Base-by-base conservation (phyloP, 345 rosid genomes). In the Xanthoceras sorbifolium region DNA sequence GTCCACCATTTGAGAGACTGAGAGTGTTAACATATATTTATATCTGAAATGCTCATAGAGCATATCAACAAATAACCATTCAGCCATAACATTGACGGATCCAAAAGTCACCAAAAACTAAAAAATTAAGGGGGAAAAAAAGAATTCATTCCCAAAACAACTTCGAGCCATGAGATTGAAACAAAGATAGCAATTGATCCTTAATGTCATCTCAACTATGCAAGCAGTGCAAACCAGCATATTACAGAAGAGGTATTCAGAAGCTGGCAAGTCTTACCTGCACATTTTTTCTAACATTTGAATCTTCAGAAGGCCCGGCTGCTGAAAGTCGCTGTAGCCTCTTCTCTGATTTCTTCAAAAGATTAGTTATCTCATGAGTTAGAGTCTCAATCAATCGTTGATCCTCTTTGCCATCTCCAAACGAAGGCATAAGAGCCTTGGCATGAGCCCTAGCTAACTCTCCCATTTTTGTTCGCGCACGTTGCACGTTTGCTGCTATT, bases 361-460 rank as follows among this genome's bases (percentile, higher is more conserved):
- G 78, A 77, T 82, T 80, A 17, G 99, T 97, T 75, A 92, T 74
- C 83, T 94, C 98, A n/a, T 83, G 93, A 23, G 98, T 92, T 76
- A 97, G 89, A 83, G 81, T 74, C 89, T 97, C 98, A 50, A 97
- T 97, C 74, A 79, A 69, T n/a, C 61, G 90, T 73, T 97, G 99
- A 83, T 92, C 98, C 80, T 94, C 99, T 87, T 86, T 94, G 78
- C 90, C 98, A 71, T 97, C 99, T 52, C 98, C 99, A 78, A 97
- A 94, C 1, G 99, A 97, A 48, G 99, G 99, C 99, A 97, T 94
- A 82, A 97, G 82, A 42, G 98, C 97, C 83, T 97, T 97, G 46
- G 95, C 92, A 79, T 94, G 97, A 83, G 97, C 96, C 82, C 87
- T 97, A 26, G 94, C 87, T 81, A 97, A 68, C 80, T 92, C 98